phyloP scores from a whole-genome alignment of 192 early-diverging fungal genomes.

The Diversispora epigaea region DNA sequence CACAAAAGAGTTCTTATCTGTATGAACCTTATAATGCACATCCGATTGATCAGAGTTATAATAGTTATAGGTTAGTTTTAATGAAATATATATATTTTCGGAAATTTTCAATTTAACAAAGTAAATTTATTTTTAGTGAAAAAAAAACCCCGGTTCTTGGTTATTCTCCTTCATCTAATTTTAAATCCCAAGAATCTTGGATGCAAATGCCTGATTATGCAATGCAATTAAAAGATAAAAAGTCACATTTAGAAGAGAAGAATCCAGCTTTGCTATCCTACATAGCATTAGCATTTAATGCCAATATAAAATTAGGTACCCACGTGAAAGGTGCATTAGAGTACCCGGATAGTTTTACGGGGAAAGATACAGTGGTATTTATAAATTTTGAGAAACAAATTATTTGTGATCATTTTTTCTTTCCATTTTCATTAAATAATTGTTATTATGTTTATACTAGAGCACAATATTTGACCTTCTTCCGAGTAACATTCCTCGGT shows the following conservation, averaged over 20 bases:
- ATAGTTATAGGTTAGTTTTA: not conserved
- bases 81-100: not conserved
- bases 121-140: not conserved
- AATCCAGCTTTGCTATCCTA: conserved; percentile 18
- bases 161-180: not conserved
- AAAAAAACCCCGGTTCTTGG: not conserved
- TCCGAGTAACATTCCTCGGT: not conserved
- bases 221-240: not conserved
- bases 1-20: not conserved
- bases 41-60: conserved; percentile 1
- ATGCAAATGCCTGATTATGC: not conserved
- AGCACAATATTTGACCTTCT: conserved; percentile 16
- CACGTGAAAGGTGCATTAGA: conserved; percentile 29
- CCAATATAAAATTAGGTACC: conserved; percentile 25
- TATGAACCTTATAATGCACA: conserved; percentile 15
- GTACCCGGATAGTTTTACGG: conserved; percentile 32
- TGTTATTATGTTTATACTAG: not conserved
- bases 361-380: conserved; percentile 28
- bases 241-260: not conserved
- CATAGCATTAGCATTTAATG: conserved; percentile 30
- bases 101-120: not conserved
- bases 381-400: not conserved
- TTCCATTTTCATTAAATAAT: not conserved
- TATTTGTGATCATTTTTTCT: not conserved
- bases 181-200: not conserved